Evolutionary conservation across 1,284 basidiomycete species (phyloP).

Genomic region (Malassezia slooffiae): DNA sequence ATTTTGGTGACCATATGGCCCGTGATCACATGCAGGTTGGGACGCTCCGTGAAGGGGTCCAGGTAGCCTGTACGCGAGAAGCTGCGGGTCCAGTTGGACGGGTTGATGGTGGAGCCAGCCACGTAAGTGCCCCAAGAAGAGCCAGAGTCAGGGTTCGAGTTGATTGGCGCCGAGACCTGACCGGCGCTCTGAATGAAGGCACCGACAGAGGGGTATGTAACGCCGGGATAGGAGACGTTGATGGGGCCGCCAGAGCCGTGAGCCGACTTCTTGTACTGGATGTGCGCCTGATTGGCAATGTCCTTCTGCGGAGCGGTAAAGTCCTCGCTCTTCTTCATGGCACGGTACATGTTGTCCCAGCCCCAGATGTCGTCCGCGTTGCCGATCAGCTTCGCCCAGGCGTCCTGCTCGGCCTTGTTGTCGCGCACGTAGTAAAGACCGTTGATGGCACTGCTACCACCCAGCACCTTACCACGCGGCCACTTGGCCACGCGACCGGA

Average conservation of each 20-base stretch:
- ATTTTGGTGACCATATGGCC: slow-evolving; percentile 57
- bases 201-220: slow-evolving; percentile 20
- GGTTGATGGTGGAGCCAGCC: slow-evolving; percentile 58
- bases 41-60: slow-evolving; percentile 54
- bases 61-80: slow-evolving; percentile 62
- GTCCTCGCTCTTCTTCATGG: slow-evolving; percentile 52
- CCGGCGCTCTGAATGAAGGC: slow-evolving; percentile 22
- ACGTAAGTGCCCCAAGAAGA: slow-evolving; percentile 54
- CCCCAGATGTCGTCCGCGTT: slow-evolving; percentile 18
- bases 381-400: slow-evolving; percentile 22
- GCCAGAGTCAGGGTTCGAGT: slow-evolving; percentile 52
- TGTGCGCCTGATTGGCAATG: slow-evolving; percentile 13
- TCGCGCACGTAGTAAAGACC: slow-evolving; percentile 33
- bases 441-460: slow-evolving; percentile 35
- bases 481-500: slow-evolving; percentile 10
- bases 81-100: slow-evolving; percentile 57
- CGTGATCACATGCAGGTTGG: slow-evolving; percentile 58
- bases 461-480: slow-evolving; percentile 25
- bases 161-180: slow-evolving; percentile 49
- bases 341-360: slow-evolving; percentile 24
- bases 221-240: slow-evolving; percentile 32
- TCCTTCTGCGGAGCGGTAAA: slow-evolving; percentile 48
- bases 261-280: slow-evolving; percentile 40
- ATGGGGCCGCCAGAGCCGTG: slow-evolving; percentile 52
- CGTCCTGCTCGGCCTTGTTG: slow-evolving; percentile 21